These are phyloP conservation scores for Talaromyces atroroseus DNA, from an alignment of 2,329 filamentous ascomycete species.

Conservation along the genomic window DNA sequence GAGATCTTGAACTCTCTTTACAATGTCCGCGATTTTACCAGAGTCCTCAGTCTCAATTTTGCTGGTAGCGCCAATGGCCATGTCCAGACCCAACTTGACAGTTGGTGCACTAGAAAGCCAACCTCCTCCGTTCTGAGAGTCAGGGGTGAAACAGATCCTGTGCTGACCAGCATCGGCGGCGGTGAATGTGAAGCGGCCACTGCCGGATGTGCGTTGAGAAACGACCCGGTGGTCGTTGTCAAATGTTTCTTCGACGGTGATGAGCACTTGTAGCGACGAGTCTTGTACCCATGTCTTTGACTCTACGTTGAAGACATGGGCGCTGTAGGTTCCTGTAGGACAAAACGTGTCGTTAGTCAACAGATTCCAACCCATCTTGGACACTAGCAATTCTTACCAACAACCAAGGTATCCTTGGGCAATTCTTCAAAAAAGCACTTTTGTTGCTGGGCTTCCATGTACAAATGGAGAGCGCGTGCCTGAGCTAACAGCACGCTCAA, in stretches of 20 bases:
- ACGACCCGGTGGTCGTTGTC: conserved; percentile 97
- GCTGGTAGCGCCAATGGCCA: conserved; percentile 91
- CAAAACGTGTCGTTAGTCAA: background rate
- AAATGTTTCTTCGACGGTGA: conserved; percentile 93
- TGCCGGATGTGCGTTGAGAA: conserved; percentile 68
- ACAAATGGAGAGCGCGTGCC: conserved; percentile 88
- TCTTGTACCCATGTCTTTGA: conserved; percentile 65
- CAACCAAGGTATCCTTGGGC: conserved; percentile 93
- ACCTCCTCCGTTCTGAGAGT: conserved; percentile 60
- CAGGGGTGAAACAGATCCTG: conserved; percentile 89
- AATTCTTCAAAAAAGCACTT: conserved; percentile 99
- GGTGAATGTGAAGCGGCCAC: conserved; percentile 90
- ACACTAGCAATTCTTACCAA: conserved; percentile 52
- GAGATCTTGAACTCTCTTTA: conserved; percentile 80
- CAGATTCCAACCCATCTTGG: background rate
- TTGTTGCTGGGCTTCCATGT: conserved; percentile 74
- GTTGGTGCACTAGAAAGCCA: conserved; percentile 67
- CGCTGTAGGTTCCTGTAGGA: conserved; percentile 69
- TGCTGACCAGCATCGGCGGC: conserved; percentile 93
- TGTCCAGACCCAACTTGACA: conserved; percentile 78
- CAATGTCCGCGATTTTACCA: conserved; percentile 83
- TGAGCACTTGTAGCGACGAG: conserved; percentile 72
- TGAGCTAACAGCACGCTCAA: conserved; percentile 61
- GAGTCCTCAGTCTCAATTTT: conserved; percentile 93
- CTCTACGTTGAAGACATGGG: conserved; percentile 75